Base-by-base conservation (phyloP, 2,329 filamentous ascomycete genomes). In the Colletotrichum sp. region DNA sequence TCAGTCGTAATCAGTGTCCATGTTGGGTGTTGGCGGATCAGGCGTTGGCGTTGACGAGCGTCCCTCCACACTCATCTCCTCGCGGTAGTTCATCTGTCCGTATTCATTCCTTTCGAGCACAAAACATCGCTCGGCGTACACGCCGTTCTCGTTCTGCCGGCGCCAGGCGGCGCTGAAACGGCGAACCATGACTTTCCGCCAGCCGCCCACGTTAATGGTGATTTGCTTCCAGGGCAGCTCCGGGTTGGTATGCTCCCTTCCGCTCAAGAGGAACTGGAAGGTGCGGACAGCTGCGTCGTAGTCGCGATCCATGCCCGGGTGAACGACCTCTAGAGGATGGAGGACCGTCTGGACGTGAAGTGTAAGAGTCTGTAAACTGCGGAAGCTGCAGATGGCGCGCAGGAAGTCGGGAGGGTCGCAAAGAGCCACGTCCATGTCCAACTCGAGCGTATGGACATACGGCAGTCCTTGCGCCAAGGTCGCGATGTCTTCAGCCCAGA, bases 71-170 rank as follows among this genome's bases (percentile, higher is more conserved):
- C 66, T 65, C 65, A 65, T 71, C 27, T 76, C 73, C 57, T 76
- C 75, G 16, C 67, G 58, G 27, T 73, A 74, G 9, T 34, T n/a
- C 73, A 76, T 69, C 18, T 66, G 73, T 3, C 72, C 73, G 15
- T 64, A 54, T 8, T 69, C 63, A 6, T 66, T 66, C 64, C 78
- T 77, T 73, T 86, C 82, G 31, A 87, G 74, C 11, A 86, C 80
- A 66, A 88, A 88, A 73, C 86, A 87, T 43, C 86, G 78, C 78
- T 88, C 87, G 0, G 87, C 86, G 74, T 82, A 88, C 2, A 87
- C 78, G 3, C 87, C 87, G 47, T 80, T 78, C 55, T 80, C 78
- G 51, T 88, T 86, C 55, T 80, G 80, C 57, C 78, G 76, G 72
- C 81, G 81, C 87, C 87, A 88, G 12, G 80, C 79, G 55, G 80